Base-by-base conservation (phyloP, 306 rosid species). In the Prunus padus region DNA sequence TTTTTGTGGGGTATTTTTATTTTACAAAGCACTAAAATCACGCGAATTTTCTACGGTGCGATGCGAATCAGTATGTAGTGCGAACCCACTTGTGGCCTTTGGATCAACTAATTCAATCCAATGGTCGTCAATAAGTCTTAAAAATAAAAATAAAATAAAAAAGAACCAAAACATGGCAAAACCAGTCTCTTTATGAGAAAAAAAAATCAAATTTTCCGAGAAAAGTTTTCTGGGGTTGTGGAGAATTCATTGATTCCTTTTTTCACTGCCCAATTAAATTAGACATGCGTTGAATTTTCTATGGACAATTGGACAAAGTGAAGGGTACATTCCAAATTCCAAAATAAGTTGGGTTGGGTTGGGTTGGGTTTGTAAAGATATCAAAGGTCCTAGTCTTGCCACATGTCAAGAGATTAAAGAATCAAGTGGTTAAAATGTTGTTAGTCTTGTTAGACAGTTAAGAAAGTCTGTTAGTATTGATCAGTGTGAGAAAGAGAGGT, bases 241-340 rank as follows among this genome's bases (percentile, higher is more conserved):
- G 52, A 5, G 9, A 37, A 37, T 6, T 37, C 2, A 9, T 37
- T 37, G 42, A 37, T 37, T 7, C 42, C 42, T 37, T 37, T 9
- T 37, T 37, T 37, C 42, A 37, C 9, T 1, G 42, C 42, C 42
- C 42, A 37, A 7, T 37, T 7, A 28, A 67, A 18, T 2, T 6
- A 16, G 1, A 31, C 18, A 51, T 30, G 31, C 64, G 59, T 52
- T n/a, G 74, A 70, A 52, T 31, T 30, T 14, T 37, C 9, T 37
- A 23, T 18, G 64, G 64, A 62, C n/a, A 52, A 31, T 3, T 52
- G 33, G 52, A 22, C 64, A 37, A 37, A 20, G 52, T 22, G 40
- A 55, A 20, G 10, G 4, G 75, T 71, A 71, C 20, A 71, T 71
- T 55, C 75, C 22, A 71, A 31, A 50, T 69, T 67, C 56, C 40